phyloP scores from a whole-genome alignment of 2,329 filamentous ascomycete genomes.

The Ophiosphaerella korrae region DNA sequence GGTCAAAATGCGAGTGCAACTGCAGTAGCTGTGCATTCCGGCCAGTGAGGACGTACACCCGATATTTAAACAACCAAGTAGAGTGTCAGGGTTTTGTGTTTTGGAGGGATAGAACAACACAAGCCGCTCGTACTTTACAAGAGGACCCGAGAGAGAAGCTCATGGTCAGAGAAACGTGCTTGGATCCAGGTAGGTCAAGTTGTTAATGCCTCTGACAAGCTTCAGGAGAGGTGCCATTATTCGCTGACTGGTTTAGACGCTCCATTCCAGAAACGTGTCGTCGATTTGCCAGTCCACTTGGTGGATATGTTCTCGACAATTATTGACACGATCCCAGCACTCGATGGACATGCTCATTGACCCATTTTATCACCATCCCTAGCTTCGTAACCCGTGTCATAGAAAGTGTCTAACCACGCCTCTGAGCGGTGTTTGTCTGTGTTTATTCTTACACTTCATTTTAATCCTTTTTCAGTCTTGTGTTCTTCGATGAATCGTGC shows the following conservation, averaged over 20 bases:
- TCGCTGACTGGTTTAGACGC: slow-evolving; percentile 2
- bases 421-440: background rate
- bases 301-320: background rate
- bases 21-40: slow-evolving; percentile 40
- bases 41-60: slow-evolving; percentile 35
- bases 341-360: background rate
- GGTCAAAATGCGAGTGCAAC: slow-evolving; percentile 30
- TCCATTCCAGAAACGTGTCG: slow-evolving; percentile 4
- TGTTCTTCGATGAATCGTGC: slow-evolving; percentile 10
- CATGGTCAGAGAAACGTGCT: slow-evolving; percentile 32
- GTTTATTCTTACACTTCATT: slow-evolving; percentile 4
- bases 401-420: too few relatives aligned
- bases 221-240: too few relatives aligned
- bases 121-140: background rate
- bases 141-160: slow-evolving; percentile 13
- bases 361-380: background rate
- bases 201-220: background rate
- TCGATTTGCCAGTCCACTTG: slow-evolving; percentile 29
- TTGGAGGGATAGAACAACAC: slow-evolving; percentile 19
- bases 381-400: too few relatives aligned
- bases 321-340: background rate
- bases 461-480: slow-evolving; percentile 7
- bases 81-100: slow-evolving; percentile 33
- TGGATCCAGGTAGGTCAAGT: slow-evolving; percentile 19
- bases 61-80: slow-evolving; percentile 35